Evolutionary conservation across 1,284 basidiomycete genomes (phyloP), one percentile per base, ranked within the genome.

Genomic region (Boletus semigastroideus): DNA sequence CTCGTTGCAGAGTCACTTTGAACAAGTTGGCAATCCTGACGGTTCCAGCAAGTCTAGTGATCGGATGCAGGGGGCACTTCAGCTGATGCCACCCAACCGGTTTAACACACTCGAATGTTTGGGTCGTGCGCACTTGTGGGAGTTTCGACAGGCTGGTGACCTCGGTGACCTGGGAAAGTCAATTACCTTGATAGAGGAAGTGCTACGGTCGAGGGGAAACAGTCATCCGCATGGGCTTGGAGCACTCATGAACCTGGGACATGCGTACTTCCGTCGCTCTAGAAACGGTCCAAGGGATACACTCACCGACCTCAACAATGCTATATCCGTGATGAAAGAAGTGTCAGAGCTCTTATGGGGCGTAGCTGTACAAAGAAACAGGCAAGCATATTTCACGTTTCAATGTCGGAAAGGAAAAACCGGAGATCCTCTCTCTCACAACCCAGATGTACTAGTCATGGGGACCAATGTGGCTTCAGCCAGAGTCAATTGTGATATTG

Each of bases 371-470:
- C 25, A 25, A 25, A 25, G 25, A 25, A 25, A 25, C 25, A 25
- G 88, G 88, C 85, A 83, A 91, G 89, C 84, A 79, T 77, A 64
- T 63, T 68, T 66, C 60, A 69, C 71, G 66, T 66, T 55, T 59
- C 61, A 62, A 64, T 65, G 64, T 75, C 73, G 70, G 67, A 67
- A 63, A 27, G 34, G 41, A 42, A 66, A 73, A 72, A 73, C 79
- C 84, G 74, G 82, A 79, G 61, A 6, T 66, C 67, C 20, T 42
- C 50, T 62, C 46, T 55, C 66, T 65, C 71, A 70, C 70, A 68
- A 71, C 72, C 71, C 78, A 91, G 89, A 81, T 91, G 89, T 81
- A n/a, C n/a, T n/a, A 84, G 81, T 78, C 90, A 83, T 65, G 89
- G 88, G 52, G 89, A 91, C 74, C 83, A 84, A 70, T 91, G 88